Evolutionary conservation across 345 rosid genomes (phyloP).

Genomic region (Heritiera littoralis): DNA sequence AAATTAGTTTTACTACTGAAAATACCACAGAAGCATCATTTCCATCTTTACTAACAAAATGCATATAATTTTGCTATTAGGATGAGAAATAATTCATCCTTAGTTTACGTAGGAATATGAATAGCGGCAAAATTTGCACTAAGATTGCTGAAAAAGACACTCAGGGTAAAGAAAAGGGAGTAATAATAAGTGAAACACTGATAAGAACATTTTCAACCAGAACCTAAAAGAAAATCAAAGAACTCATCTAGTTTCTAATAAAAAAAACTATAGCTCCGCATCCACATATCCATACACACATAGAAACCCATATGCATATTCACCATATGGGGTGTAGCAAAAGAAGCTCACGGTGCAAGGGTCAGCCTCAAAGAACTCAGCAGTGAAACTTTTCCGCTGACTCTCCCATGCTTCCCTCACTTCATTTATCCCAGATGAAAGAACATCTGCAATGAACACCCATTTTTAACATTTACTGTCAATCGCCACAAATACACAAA

Average conservation of each 20-base stretch:
- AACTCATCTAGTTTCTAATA: not conserved
- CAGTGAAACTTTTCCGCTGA: conserved; percentile 56
- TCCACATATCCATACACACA: not conserved
- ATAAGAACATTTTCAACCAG: not conserved
- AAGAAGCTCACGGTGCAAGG: conserved; percentile 61
- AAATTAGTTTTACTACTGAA: not conserved
- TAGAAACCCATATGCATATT: not conserved
- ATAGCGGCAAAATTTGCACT: not conserved
- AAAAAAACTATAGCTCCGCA: not conserved
- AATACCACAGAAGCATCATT: not conserved
- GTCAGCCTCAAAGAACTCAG: conserved; percentile 83
- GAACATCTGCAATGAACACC: conserved; percentile 40
- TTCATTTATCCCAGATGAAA: conserved; percentile 61
- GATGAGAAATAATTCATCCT: not conserved
- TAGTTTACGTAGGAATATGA: not conserved
- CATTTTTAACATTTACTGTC: not conserved
- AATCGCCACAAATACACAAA: not conserved
- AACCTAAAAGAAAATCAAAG: not conserved
- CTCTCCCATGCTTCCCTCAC: conserved; percentile 80
- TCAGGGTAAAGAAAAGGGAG: not conserved
- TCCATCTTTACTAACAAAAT: not conserved
- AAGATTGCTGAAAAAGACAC: not conserved
- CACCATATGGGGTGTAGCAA: not conserved
- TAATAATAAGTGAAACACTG: not conserved
- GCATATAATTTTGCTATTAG: not conserved